Base-by-base conservation (phyloP, 1,284 basidiomycete species). In the Ceratobasidium papillatum region DNA sequence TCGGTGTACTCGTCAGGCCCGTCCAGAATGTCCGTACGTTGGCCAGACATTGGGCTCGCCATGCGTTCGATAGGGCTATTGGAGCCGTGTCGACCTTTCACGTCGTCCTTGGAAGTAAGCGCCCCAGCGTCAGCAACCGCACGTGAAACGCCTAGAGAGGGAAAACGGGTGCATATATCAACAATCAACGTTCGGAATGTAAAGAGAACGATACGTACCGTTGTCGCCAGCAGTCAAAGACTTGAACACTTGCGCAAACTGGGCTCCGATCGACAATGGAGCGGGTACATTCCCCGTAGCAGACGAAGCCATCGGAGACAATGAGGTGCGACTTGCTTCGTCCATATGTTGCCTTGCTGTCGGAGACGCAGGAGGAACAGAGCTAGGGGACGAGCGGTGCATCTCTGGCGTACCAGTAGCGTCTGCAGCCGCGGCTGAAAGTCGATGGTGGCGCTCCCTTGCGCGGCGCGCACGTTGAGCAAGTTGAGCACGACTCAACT, bases 161-260 rank as follows among this genome's bases (percentile, higher is more conserved):
- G 59, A 61, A 43, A 61, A 5, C 51, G 34, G 41, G 52, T 69
- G 66, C 66, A 69, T 69, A 69, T 58, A 69, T 69, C 54, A 69
- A 51, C 66, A n/a, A 19, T 14, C 27, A 43, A 58, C 36, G 8
- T 8, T 32, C 2, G 5, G 22, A 52, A 7, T 19, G 17, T 22
- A 25, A 52, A 58, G 34, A 43, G 11, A 58, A 61, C 41, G 14
- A 61, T 61, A 69, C 66, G 32, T 30, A 69, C 66, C 52, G 38
- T 69, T 58, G 66, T 69, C 66, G 12, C 66, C 52, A 27, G 66
- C 52, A 43, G 66, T 69, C 36, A 69, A 47, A 9, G 52, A 58
- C 66, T 69, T 69, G 66, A 69, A 69, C 34, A 69, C 66, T 43
- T 69, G 34, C 19, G 51, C 27, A 51, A 69, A 69, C 34, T 58